These are phyloP conservation scores for Trichoderma simmonsii DNA, from an alignment of 2,329 filamentous ascomycete genomes.

Conservation along the genomic window DNA sequence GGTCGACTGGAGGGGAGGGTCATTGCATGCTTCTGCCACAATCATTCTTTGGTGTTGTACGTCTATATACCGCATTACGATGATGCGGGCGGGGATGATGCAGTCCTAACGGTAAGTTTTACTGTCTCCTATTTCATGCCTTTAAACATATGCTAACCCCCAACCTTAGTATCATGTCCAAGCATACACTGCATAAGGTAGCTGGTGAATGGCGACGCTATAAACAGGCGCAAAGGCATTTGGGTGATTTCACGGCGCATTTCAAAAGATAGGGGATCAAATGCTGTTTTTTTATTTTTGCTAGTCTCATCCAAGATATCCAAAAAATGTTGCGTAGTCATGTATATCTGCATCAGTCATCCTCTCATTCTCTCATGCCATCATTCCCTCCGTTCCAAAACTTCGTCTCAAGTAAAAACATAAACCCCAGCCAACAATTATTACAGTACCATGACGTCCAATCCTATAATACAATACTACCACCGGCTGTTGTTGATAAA, in stretches of 20 bases:
- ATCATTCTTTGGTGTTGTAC: constrained; percentile 77
- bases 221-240: not conserved
- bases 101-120: constrained; percentile 68
- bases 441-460: constrained; percentile 5
- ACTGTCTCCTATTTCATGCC: not conserved
- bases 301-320: constrained; percentile 11
- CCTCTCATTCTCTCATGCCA: constrained; percentile 1
- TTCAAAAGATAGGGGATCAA: not conserved
- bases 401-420: not conserved
- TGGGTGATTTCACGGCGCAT: not conserved
- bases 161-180: constrained; percentile 41
- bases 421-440: not conserved
- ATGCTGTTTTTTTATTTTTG: constrained; percentile 4
- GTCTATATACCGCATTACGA: constrained; percentile 75
- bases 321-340: constrained; percentile 7
- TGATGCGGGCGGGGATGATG: constrained; percentile 62
- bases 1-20: constrained; percentile 85
- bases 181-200: constrained; percentile 36
- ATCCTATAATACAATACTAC: constrained; percentile 16
- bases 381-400: not conserved
- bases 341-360: constrained; percentile 15
- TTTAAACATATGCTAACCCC: constrained; percentile 25
- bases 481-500: not conserved
- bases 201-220: not conserved
- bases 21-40: constrained; percentile 84